Evolutionary conservation across 805 yeast genomes (phyloP), one percentile per base, ranked within the genome.

Genomic region (Blastobotrys robertii): DNA sequence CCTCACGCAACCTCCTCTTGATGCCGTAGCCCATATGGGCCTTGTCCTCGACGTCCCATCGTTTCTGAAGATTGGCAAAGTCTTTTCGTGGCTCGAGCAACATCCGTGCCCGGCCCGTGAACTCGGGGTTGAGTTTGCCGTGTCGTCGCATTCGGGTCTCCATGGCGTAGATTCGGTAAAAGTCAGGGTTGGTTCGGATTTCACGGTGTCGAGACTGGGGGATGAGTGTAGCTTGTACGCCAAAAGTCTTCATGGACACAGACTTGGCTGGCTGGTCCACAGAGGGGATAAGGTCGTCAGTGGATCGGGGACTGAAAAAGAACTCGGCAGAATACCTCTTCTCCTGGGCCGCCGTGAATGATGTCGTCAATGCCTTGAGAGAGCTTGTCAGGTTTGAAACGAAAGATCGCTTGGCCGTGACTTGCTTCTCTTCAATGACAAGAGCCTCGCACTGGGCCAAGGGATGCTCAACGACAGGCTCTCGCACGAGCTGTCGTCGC

Each of bases 121-220:
- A 59, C 37, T 50, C 57, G 8, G 51, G 51, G 41, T 58, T 58
- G 19, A 62, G 50, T 43, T 62, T 62, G 25, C 65, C 65, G 38
- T 53, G 47, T 22, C 46, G 44, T 22, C 63, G 52, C 65, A 62
- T 61, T 30, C 52, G 47, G 25, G 54, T 49, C 42, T 62, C 66
- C 35, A 62, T 46, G 2, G 66, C 66, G 31, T 56, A 50, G 15
- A 61, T 44, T 10, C 64, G 59, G 35, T 60, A 51, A 43, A 60
- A 62, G 28, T 56, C 56, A 14, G 63, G 54, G 45, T 62, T 62
- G 50, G 58, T 49, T 8, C 66, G 56, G 11, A 54, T 51, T 39
- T 58, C 62, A 11, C 63, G 58, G 3, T 63, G 59, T 4, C 61
- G 52, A 8, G 48, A 32, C 30, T 54, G 48, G 7, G 55, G 58